Conservation (phyloP, 257 asterid species). For the Avicennia marina region DNA sequence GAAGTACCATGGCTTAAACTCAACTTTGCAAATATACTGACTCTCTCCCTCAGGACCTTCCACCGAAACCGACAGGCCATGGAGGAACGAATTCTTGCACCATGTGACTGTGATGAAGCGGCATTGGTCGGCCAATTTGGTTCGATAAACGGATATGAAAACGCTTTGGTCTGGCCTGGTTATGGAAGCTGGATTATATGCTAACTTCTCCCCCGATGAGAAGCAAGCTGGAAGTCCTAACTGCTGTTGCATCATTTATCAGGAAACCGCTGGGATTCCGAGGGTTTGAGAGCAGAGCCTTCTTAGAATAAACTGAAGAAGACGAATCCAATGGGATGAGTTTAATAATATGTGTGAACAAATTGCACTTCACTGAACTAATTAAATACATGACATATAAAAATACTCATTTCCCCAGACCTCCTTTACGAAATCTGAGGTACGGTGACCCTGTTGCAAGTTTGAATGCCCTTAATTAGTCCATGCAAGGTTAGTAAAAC, state of each 20-base stretch:
- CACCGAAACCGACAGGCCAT: conserved; percentile 78
- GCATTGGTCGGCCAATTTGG: conserved; percentile 65
- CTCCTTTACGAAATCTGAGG: no score
- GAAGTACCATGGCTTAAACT: conserved; percentile 91
- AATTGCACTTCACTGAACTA: no score
- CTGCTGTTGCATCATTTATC: conserved; percentile 65
- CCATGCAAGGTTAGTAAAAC: no score
- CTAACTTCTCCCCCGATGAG: conserved; percentile 49
- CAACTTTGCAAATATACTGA: conserved; percentile 69
- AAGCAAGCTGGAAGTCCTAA: conserved; percentile 83
- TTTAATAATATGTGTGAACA: no score
- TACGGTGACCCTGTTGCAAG: no score
- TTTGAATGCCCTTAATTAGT: no score
- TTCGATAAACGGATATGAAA: conserved; percentile 71
- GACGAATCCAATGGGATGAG: no score
- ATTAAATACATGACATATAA: no score
- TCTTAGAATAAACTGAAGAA: no score
- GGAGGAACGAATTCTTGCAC: conserved; percentile 91
- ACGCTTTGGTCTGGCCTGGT: conserved; percentile 76
- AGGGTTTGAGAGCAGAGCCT: no score
- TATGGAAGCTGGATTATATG: conserved; percentile 54
- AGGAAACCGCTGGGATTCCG: no score
- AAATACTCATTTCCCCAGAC: no score
- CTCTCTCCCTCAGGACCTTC: conserved; percentile 49
- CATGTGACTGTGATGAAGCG: conserved; percentile 80